Evolutionary conservation across 768 basidiomycete species (phyloP), one percentile per base, ranked within the genome.

Genomic region (Termitomyces sp.): DNA sequence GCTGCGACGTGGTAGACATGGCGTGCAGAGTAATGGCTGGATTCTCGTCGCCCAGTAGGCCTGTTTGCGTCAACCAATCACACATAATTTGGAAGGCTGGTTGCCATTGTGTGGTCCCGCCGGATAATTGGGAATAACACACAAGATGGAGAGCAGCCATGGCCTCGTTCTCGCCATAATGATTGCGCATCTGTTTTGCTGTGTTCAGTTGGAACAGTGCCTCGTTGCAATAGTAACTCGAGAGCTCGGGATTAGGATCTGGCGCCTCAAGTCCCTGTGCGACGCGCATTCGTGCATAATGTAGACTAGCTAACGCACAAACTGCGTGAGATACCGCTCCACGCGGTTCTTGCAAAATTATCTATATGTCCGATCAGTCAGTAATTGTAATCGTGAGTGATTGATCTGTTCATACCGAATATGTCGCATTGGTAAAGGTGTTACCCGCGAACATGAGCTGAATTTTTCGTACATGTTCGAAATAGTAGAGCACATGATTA

Each of bases 121-220:
- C 86, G 2, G 83, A 84, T 65, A 91, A 72, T 56, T 88, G 75
- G 41, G 86, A 87, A 68, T 85, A 90, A 62, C 79, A 82, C 56
- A 91, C 77, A 57, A 94, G 80, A 67, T 90, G 89, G 40, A 91
- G 65, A 5, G 91, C 89, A 4, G 91, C 90, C 59, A 87, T 77
- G 10, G 88, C 91, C 61, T 92, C 89, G 45, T 75, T 75, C 54
- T 88, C 88, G 39, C 73, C 74, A 71, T 86, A 82, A 25, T 72
- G 66, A 11, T 80, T 81, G 33, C 76, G 76, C 55, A 78, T 69
- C 51, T 80, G 77, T 64, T 80, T 84, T 52, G 80, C 77, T 48
- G 71, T 76, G 54, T 75, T 73, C 44, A 91, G 73, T 63, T 85
- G 83, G 59, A 79, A 80, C 40, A 76, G 74, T n/a, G 88, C 86